Conservation (phyloP, 1,284 basidiomycete genomes). For the Cystobasidium pallidum region DNA sequence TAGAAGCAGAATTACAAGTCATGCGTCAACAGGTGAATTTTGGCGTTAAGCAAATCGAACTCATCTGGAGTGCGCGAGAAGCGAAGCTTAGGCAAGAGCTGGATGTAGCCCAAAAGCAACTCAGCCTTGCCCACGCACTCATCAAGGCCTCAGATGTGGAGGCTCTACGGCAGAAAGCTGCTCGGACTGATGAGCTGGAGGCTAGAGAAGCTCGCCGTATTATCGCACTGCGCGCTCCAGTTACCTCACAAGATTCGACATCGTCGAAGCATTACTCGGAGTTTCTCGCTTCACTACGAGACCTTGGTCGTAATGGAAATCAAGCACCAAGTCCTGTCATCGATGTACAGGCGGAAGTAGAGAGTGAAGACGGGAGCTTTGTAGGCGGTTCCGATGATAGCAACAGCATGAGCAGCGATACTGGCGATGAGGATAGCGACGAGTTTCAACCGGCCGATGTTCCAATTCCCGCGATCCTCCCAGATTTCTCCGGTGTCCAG, state of each 20-base stretch:
- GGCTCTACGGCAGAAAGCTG: conserved; percentile 6
- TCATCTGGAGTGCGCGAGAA: conserved; percentile 24
- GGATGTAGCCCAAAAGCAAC: neutral
- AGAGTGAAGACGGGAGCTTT: conserved; percentile 25
- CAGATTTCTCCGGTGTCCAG: neutral
- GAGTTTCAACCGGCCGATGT: neutral
- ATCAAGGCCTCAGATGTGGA: neutral
- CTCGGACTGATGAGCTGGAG: conserved; percentile 19
- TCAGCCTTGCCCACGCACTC: neutral
- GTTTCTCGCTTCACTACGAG: neutral
- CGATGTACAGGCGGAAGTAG: neutral
- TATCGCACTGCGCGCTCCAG: neutral
- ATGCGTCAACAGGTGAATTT: conserved; percentile 11
- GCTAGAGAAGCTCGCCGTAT: conserved; percentile 7
- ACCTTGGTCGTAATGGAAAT: neutral
- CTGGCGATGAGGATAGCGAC: conserved; percentile 8
- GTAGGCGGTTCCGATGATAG: conserved; percentile 7
- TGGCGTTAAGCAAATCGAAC: conserved; percentile 30
- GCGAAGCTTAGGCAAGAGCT: neutral
- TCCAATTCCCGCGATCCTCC: neutral
- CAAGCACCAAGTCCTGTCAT: neutral
- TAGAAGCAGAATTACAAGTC: conserved; percentile 14
- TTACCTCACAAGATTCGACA: neutral
- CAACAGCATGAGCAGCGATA: conserved; percentile 2
- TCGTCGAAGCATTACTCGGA: neutral